Conservation (phyloP, 176 grass and related monocot genomes). For the Ensete ventricosum region DNA sequence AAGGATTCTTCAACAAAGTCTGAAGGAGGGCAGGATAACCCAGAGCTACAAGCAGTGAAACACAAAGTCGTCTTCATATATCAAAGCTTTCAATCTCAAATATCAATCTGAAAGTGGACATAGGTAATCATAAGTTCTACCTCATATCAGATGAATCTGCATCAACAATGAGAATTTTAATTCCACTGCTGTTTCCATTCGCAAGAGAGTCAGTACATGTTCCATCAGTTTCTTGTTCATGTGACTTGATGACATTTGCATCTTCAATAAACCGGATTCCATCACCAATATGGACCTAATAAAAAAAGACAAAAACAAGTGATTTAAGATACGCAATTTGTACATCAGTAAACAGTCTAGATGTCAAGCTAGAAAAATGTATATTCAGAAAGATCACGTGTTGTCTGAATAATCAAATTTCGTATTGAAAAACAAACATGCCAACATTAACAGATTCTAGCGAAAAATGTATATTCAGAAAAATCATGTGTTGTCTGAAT, state of each 20-base stretch:
- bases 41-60: conserved; percentile 43
- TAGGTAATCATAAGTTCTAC: conserved; percentile 13
- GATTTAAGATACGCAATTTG: not conserved
- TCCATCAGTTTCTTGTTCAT: conserved; percentile 4
- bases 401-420: not conserved
- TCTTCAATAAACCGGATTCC: conserved; percentile 65
- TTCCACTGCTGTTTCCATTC: conserved; percentile 27
- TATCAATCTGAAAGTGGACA: not conserved
- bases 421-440: too few species aligned
- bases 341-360: not conserved
- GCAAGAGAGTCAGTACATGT: conserved; percentile 15
- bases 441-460: too few species aligned
- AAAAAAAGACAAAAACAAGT: not conserved
- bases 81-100: not conserved
- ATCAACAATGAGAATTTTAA: conserved; percentile 78
- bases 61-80: not conserved
- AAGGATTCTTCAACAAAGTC: conserved; percentile 85
- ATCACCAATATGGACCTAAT: conserved; percentile 72
- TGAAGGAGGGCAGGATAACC: conserved; percentile 64
- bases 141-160: conserved; percentile 96
- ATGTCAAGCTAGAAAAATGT: too few species aligned
- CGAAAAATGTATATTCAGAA: too few species aligned
- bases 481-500: not conserved
- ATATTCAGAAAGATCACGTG: too few species aligned
- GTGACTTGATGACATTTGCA: conserved; percentile 9